Conservation (phyloP, 2,329 filamentous ascomycete species). For the Helminthosporium solani region DNA sequence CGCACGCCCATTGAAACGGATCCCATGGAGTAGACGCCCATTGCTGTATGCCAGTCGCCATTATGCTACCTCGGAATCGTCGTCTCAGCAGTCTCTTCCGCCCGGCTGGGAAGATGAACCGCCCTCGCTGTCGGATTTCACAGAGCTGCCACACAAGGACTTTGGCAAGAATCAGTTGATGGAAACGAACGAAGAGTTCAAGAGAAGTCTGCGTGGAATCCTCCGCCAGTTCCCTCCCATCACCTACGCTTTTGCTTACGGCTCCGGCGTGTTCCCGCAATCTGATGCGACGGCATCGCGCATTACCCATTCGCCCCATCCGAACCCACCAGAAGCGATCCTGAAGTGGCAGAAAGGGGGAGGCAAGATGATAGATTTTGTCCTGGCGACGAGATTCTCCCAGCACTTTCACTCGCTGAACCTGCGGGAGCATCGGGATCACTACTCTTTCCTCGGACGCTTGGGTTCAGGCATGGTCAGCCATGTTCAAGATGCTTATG, state of each 20-base stretch:
- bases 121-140: slow-evolving; percentile 70
- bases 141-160: slow-evolving; percentile 71
- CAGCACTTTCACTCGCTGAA: slow-evolving; percentile 98
- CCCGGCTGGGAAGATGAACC: slow-evolving; percentile 74
- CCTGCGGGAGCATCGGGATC: slow-evolving; percentile 80
- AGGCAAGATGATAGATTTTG: slow-evolving; percentile 98
- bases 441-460: slow-evolving; percentile 84
- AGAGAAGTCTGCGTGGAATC: slow-evolving; percentile 82
- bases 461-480: slow-evolving; percentile 84
- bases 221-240: slow-evolving; percentile 95
- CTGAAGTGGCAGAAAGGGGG: slow-evolving; percentile 81
- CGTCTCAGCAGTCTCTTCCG: slow-evolving; percentile 40
- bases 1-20: slow-evolving; percentile 29
- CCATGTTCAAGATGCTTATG: slow-evolving; percentile 80
- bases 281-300: slow-evolving; percentile 51
- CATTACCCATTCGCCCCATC: slow-evolving; percentile 68
- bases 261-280: slow-evolving; percentile 93
- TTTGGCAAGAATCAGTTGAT: slow-evolving; percentile 98
- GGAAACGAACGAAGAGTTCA: slow-evolving; percentile 88
- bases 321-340: slow-evolving; percentile 77
- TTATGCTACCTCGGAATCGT: slow-evolving; percentile 26
- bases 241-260: slow-evolving; percentile 95
- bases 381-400: slow-evolving; percentile 90
- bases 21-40: slow-evolving; percentile 28
- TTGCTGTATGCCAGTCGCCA: slow-evolving; percentile 25